These are phyloP conservation scores for Patellaria atrata DNA, from an alignment of 495 filamentous ascomycete genomes.

Conservation along the genomic window DNA sequence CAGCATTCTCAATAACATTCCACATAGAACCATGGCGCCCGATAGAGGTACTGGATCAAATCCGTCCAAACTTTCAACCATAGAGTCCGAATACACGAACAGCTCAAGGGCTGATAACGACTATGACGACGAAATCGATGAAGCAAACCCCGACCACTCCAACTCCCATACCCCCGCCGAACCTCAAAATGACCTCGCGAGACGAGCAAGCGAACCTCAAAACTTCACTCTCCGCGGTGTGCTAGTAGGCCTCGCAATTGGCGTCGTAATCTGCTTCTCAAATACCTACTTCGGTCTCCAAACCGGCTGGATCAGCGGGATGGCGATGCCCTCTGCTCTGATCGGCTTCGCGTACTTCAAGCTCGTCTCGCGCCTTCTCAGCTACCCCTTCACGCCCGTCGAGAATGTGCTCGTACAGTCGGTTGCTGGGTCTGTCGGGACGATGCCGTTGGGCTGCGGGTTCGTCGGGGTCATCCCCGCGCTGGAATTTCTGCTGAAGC, in stretches of 20 bases:
- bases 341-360: conserved; percentile 97
- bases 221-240: conserved; percentile 79
- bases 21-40: no score
- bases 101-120: no score
- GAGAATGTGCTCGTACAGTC: conserved; percentile 98
- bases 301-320: conserved; percentile 78
- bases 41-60: no score
- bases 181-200: conserved; percentile 9
- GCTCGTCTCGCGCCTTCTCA: conserved; percentile 49
- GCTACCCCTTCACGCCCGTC: conserved; percentile 73
- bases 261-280: conserved; percentile 80
- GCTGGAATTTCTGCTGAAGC: conserved; percentile 66
- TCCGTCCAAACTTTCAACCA: no score
- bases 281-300: conserved; percentile 98
- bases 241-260: conserved; percentile 66
- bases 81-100: no score
- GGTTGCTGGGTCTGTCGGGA: conserved; percentile 86
- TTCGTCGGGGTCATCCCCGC: conserved; percentile 92
- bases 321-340: conserved; percentile 86
- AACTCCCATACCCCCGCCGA: no score
- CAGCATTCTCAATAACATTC: no score
- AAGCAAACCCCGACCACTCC: no score
- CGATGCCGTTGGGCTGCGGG: conserved; percentile 91
- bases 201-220: conserved; percentile 24
- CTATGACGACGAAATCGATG: no score